A percentile compares a stretch with the other conserved stretches of the same genome.
Evolutionary conservation across 2,329 filamentous ascomycete species (phyloP).

Genomic region (Pseudocercospora cruenta): DNA sequence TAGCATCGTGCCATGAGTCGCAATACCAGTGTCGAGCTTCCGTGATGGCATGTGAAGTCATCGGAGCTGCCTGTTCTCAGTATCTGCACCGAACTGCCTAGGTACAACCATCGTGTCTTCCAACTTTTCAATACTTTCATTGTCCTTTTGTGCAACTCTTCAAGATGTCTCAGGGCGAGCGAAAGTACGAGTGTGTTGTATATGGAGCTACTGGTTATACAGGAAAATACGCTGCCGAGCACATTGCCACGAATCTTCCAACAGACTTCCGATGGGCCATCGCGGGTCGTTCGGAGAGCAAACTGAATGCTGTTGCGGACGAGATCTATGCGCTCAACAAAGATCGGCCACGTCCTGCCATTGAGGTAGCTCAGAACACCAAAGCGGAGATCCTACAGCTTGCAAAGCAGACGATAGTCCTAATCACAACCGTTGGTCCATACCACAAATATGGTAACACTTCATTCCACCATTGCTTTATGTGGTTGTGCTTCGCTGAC

Average conservation of each 20-base stretch:
- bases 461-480: not conserved
- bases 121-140: not conserved
- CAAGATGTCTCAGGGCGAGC: slow-evolving; percentile 45
- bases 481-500: not conserved
- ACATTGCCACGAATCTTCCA: slow-evolving; percentile 71
- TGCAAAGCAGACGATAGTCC: slow-evolving; percentile 58
- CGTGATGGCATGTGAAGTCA: not conserved
- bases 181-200: slow-evolving; percentile 67
- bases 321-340: slow-evolving; percentile 69
- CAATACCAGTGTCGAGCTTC: not conserved
- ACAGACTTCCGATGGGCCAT: slow-evolving; percentile 85
- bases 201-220: slow-evolving; percentile 81
- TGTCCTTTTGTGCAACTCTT: not conserved
- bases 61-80: slow-evolving; percentile 13
- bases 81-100: slow-evolving; percentile 18
- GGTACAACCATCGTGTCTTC: slow-evolving; percentile 12
- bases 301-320: slow-evolving; percentile 70
- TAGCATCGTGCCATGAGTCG: not conserved
- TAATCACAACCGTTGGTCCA: slow-evolving; percentile 66
- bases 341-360: slow-evolving; percentile 72
- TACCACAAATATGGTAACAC: slow-evolving; percentile 60
- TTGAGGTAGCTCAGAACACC: slow-evolving; percentile 53
- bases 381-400: slow-evolving; percentile 55
- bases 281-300: slow-evolving; percentile 76
- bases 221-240: slow-evolving; percentile 73